Conservation (phyloP, 345 rosid genomes). For the Salix brachista region DNA sequence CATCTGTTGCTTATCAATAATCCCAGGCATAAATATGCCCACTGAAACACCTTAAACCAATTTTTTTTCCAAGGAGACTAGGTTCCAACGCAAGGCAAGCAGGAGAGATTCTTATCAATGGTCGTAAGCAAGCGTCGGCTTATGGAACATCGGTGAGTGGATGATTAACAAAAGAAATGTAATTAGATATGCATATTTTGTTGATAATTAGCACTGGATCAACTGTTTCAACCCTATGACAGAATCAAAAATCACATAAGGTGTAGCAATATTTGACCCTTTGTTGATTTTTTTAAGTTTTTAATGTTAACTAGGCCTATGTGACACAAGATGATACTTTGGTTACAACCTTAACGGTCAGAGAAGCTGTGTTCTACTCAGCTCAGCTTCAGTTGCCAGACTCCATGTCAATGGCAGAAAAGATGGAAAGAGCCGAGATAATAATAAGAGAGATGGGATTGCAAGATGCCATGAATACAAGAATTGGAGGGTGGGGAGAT, state of each 20-base stretch:
- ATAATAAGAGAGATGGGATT: slow-evolving; percentile 25
- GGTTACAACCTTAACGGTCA: slow-evolving; percentile 20
- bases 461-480: slow-evolving; percentile 1
- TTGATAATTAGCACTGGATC: too few species aligned
- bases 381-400: slow-evolving; percentile 24
- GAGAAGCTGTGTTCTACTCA: slow-evolving; percentile 21
- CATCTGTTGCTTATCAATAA: too few species aligned
- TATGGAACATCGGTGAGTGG: slow-evolving; percentile 19
- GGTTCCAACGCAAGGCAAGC: slow-evolving; percentile 2
- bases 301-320: slow-evolving; percentile 12
- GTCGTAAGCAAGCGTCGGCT: slow-evolving; percentile 12
- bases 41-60: too few species aligned
- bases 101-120: slow-evolving; percentile 22
- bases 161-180: neutral
- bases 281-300: neutral
- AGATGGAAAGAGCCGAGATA: slow-evolving; percentile 21
- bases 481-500: slow-evolving; percentile 16
- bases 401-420: slow-evolving; percentile 12
- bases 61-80: slow-evolving; percentile 16
- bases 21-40: too few species aligned
- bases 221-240: too few species aligned
- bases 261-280: neutral
- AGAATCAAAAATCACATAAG: too few species aligned
- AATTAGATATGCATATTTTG: too few species aligned
- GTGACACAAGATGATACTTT: slow-evolving; percentile 32